These are phyloP conservation scores for grape (Vitis vinifera) DNA, from an alignment of 164 flowering plant genomes.

Conservation along the genomic window DNA sequence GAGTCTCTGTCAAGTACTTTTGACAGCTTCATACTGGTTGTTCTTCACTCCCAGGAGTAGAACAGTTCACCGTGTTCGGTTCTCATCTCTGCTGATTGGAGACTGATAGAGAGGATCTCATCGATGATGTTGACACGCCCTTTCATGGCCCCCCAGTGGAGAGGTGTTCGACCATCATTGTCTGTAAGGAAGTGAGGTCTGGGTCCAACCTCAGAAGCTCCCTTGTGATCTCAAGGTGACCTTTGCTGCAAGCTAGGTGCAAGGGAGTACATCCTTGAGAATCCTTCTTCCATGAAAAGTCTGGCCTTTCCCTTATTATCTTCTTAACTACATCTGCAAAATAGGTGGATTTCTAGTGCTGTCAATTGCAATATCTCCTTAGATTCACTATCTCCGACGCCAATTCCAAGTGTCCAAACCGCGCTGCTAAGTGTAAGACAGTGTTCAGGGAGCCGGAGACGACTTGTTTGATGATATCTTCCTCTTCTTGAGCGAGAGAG, in stretches of 20 bases:
- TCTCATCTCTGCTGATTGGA: conserved; percentile 32
- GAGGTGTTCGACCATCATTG: conserved; percentile 47
- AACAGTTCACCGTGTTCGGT: conserved; percentile 33
- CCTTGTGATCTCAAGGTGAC: conserved; percentile 49
- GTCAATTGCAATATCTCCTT: not conserved
- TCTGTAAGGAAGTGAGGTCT: conserved; percentile 44
- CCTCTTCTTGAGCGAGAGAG: conserved; percentile 29
- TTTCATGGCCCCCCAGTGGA: conserved; percentile 55
- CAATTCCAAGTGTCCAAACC: conserved; percentile 22
- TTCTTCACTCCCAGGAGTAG: conserved; percentile 45
- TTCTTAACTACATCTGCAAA: too few species aligned
- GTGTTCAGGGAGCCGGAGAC: conserved; percentile 25
- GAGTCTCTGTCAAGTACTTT: conserved; percentile 40
- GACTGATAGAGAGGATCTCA: conserved; percentile 17
- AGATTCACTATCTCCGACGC: conserved; percentile 21
- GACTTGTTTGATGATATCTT: conserved; percentile 24
- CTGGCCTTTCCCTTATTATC: conserved; percentile 14
- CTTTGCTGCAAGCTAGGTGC: conserved; percentile 54
- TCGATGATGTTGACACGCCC: conserved; percentile 47
- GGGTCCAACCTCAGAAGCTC: conserved; percentile 44
- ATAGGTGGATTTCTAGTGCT: too few species aligned
- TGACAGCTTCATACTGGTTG: conserved; percentile 41
- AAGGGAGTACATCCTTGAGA: conserved; percentile 41
- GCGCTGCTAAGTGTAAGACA: conserved; percentile 50
- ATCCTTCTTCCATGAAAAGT: conserved; percentile 34